Conservation (phyloP, 2,329 filamentous ascomycete genomes). For the Alternaria metachromatica region DNA sequence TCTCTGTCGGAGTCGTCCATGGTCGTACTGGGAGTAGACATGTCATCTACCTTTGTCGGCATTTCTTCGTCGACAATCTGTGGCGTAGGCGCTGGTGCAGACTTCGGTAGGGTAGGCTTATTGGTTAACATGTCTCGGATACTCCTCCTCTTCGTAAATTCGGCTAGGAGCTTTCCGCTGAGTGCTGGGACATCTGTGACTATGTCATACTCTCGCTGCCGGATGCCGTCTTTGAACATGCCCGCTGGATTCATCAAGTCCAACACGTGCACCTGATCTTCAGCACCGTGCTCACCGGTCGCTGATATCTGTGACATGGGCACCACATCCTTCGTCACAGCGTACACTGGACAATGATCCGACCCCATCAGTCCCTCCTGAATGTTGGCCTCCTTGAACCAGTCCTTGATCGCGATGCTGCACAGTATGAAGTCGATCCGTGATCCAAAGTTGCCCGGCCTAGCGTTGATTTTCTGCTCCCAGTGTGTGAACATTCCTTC, state of each 20-base stretch:
- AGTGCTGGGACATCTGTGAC: conserved; percentile 71
- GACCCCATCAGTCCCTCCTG: conserved; percentile 94
- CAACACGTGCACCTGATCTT: conserved; percentile 60
- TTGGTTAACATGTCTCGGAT: conserved; percentile 91
- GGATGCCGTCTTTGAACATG: conserved; percentile 71
- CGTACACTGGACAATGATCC: conserved; percentile 95
- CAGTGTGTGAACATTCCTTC: conserved; percentile 96
- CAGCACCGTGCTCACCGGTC: conserved; percentile 39
- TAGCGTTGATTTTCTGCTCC: conserved; percentile 93
- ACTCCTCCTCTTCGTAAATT: conserved; percentile 82
- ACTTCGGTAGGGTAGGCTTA: conserved; percentile 24
- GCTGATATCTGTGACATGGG: conserved; percentile 31
- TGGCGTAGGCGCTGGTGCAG: conserved; percentile 6
- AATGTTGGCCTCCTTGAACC: conserved; percentile 83
- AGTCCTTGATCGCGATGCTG: conserved; percentile 76
- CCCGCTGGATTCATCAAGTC: conserved; percentile 81
- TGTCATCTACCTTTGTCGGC: conserved; percentile 1
- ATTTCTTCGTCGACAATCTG: background rate
- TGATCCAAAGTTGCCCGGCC: conserved; percentile 91
- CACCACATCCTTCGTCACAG: conserved; percentile 71
- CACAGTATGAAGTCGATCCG: conserved; percentile 95
- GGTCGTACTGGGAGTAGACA: background rate
- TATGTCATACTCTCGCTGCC: conserved; percentile 68
- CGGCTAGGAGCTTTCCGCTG: conserved; percentile 83
- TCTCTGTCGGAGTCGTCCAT: conserved; percentile 18